Percentiles rank a stretch among this genome's conserved stretches.
Conservation (phyloP, 768 basidiomycete species). For the Termitomyces sp. region DNA sequence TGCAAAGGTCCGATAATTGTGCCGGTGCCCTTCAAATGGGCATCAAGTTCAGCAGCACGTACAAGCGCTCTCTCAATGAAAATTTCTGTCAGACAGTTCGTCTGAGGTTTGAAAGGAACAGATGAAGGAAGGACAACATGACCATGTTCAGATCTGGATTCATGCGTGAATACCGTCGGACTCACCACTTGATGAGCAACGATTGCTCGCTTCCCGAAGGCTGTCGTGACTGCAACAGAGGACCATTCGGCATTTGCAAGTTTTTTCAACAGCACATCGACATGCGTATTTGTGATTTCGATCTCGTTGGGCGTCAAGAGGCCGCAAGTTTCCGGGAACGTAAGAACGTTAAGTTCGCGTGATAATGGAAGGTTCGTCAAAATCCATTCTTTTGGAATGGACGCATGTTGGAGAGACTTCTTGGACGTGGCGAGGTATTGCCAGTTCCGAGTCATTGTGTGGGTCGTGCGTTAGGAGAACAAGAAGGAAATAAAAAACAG, state of each 20-base stretch:
- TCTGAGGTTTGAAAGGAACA: constrained; percentile 25
- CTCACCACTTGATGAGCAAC: constrained; percentile 76
- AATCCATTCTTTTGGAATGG: constrained; percentile 67
- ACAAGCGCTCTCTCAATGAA: constrained; percentile 69
- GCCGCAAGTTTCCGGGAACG: constrained; percentile 53
- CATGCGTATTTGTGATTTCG: constrained; percentile 41
- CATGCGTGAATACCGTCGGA: neutral
- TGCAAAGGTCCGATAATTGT: constrained; percentile 69
- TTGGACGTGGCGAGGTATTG: constrained; percentile 52
- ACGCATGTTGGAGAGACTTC: constrained; percentile 44
- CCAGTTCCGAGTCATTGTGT: constrained; percentile 41
- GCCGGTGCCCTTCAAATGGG: constrained; percentile 57
- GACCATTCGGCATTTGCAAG: constrained; percentile 56
- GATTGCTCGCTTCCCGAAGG: constrained; percentile 76
- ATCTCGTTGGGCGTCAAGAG: constrained; percentile 53
- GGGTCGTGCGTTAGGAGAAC: neutral
- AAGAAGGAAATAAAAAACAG: no score
- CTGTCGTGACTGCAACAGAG: constrained; percentile 64
- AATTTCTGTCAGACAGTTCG: constrained; percentile 83
- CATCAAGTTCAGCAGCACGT: constrained; percentile 66
- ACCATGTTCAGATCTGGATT: neutral
- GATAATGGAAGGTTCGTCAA: constrained; percentile 43
- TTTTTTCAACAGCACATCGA: constrained; percentile 46
- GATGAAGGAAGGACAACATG: neutral
- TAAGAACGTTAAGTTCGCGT: constrained; percentile 48